phyloP scores from a whole-genome alignment of 129 eudicot species.

The Kitagawia praeruptora region DNA sequence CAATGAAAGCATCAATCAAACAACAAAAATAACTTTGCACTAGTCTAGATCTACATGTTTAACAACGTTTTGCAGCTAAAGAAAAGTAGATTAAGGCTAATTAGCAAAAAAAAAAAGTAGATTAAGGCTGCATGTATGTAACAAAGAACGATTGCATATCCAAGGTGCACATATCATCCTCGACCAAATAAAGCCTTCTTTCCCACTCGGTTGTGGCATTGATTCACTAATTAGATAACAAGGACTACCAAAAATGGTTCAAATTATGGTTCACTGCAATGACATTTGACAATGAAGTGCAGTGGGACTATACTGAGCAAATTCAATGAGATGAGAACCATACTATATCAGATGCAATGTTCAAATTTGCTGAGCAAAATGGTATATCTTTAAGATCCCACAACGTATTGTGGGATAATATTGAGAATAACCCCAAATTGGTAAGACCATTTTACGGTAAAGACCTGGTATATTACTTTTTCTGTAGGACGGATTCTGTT shows the following conservation, averaged over 20 bases:
- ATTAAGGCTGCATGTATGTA: slow-evolving; percentile 21
- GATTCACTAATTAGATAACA: slow-evolving; percentile 18
- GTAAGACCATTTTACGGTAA: neutral
- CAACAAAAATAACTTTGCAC: no score
- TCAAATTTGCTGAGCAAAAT: no score
- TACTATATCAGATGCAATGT: no score
- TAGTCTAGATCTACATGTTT: neutral
- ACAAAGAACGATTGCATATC: slow-evolving; percentile 11
- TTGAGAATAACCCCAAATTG: slow-evolving; percentile 12
- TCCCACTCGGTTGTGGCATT: slow-evolving; percentile 25
- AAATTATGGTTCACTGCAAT: slow-evolving; percentile 18
- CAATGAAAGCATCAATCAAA: no score
- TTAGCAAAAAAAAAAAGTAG: slow-evolving; percentile 11
- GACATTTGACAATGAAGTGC: slow-evolving; percentile 35
- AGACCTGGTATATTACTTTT: neutral
- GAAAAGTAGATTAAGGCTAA: slow-evolving; percentile 22
- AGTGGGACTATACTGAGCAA: slow-evolving; percentile 16
- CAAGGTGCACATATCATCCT: slow-evolving; percentile 18
- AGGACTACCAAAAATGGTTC: slow-evolving; percentile 42
- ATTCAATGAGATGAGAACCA: neutral
- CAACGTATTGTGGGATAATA: no score
- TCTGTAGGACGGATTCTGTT: slow-evolving; percentile 1
- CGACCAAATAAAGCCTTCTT: slow-evolving; percentile 18
- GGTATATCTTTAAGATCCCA: no score
- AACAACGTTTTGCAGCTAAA: slow-evolving; percentile 18